These are phyloP conservation scores for Pleurotus tuoliensis DNA, from an alignment of 768 basidiomycete species.

Conservation along the genomic window DNA sequence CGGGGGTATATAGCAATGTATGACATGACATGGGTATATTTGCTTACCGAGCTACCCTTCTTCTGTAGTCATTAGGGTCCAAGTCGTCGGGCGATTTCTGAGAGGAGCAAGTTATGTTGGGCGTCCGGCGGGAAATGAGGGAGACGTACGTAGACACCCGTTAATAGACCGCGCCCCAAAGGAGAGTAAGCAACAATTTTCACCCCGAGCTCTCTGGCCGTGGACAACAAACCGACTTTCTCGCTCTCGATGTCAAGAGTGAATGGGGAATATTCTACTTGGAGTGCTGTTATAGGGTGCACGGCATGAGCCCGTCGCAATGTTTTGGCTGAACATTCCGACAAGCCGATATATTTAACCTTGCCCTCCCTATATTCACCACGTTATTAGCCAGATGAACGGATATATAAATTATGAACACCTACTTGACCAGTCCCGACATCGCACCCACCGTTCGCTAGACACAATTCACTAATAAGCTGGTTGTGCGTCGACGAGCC, in stretches of 20 bases:
- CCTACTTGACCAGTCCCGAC: constrained; percentile 49
- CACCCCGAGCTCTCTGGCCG: constrained; percentile 45
- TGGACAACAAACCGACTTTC: constrained; percentile 35
- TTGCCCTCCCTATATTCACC: constrained; percentile 31
- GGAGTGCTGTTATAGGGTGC: constrained; percentile 46
- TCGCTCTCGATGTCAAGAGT: constrained; percentile 43
- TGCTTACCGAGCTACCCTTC: constrained; percentile 26
- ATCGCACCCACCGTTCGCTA: constrained; percentile 43
- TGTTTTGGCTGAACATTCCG: constrained; percentile 42
- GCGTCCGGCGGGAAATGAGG: constrained; percentile 9
- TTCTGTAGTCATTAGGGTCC: constrained; percentile 37
- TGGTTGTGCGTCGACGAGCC: neutral
- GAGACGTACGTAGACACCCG: constrained; percentile 35
- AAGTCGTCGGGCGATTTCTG: constrained; percentile 35
- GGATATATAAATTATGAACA: neutral
- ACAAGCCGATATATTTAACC: constrained; percentile 47
- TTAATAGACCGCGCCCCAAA: constrained; percentile 49
- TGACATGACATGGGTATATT: neutral
- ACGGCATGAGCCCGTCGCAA: constrained; percentile 47
- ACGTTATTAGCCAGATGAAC: neutral
- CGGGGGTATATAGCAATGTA: neutral
- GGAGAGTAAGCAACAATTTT: constrained; percentile 49
- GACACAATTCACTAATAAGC: neutral
- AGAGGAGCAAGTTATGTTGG: neutral
- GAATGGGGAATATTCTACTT: constrained; percentile 51